These are phyloP conservation scores for Inga oerstediana DNA, from an alignment of 306 rosid species.

Conservation along the genomic window DNA sequence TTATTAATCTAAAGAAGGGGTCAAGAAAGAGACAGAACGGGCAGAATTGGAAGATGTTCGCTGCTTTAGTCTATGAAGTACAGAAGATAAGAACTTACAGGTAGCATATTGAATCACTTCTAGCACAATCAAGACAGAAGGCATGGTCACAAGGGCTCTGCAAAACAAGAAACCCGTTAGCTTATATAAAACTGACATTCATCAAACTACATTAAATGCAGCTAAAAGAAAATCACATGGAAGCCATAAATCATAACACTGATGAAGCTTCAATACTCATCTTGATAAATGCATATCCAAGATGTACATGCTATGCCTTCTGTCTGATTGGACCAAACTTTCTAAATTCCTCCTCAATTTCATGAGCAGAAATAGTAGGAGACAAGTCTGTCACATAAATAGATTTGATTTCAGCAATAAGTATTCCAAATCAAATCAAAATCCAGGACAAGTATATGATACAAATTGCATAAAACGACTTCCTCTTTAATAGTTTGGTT, in stretches of 20 bases:
- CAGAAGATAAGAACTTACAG: conserved; percentile 67
- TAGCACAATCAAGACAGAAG: conserved; percentile 78
- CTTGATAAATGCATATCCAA: too few relatives aligned
- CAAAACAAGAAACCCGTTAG: conserved; percentile 47
- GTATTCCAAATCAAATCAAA: conserved; percentile 32
- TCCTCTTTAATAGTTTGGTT: too few relatives aligned
- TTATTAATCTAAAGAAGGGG: background rate
- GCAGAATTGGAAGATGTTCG: background rate
- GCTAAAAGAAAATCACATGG: background rate
- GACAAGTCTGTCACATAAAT: conserved; percentile 88
- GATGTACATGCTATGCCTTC: too few relatives aligned
- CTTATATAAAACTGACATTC: background rate
- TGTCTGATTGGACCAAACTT: too few relatives aligned
- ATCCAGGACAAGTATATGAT: too few relatives aligned
- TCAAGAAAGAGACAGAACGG: conserved; percentile 41
- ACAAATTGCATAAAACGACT: too few relatives aligned
- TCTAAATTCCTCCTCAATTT: conserved; percentile 84
- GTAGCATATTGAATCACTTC: conserved; percentile 95
- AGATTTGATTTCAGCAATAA: conserved; percentile 83
- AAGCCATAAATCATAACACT: background rate
- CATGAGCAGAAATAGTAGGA: conserved; percentile 72
- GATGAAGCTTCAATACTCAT: conserved; percentile 27
- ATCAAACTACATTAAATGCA: background rate
- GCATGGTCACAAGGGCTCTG: conserved; percentile 99
- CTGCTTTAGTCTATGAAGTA: conserved; percentile 18